Percentiles rank a stretch among this genome's conserved stretches.
Evolutionary conservation across 495 filamentous ascomycete genomes (phyloP).

Genomic region (Elaphomyces granulatus): DNA sequence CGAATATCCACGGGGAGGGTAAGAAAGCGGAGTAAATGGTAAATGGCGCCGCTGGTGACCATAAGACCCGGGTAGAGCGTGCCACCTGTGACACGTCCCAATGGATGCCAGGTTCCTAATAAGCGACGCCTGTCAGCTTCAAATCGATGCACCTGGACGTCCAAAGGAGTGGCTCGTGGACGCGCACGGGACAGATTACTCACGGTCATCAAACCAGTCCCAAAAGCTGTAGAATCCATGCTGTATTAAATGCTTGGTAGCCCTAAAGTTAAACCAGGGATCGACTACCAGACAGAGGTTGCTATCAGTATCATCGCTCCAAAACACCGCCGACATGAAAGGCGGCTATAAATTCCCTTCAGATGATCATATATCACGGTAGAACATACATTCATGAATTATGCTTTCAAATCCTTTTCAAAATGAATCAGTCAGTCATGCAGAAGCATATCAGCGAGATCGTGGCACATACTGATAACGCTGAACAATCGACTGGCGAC

Average conservation of each 20-base stretch:
- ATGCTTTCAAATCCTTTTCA: constrained; percentile 87
- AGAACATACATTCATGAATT: constrained; percentile 97
- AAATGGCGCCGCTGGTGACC: constrained; percentile 96
- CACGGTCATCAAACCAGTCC: constrained; percentile 99
- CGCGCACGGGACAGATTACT: too few species aligned
- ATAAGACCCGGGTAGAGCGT: constrained; percentile 97
- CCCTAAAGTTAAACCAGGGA: constrained; percentile 99
- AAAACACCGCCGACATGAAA: too few species aligned
- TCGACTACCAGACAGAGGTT: constrained; percentile 52
- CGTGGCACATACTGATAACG: constrained; percentile 68
- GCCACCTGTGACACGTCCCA: constrained; percentile 95
- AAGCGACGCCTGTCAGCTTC: constrained; percentile 3
- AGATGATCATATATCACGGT: too few species aligned
- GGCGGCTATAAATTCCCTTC: too few species aligned
- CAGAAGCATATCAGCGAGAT: constrained; percentile 1
- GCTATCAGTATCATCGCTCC: too few species aligned
- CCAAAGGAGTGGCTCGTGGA: neutral
- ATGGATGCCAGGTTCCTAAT: constrained; percentile 93
- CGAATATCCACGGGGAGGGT: constrained; percentile 95
- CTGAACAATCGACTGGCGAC: constrained; percentile 92
- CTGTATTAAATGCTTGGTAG: constrained; percentile 91
- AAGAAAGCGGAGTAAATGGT: constrained; percentile 82
- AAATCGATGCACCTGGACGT: too few species aligned
- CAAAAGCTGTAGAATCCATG: constrained; percentile 98
- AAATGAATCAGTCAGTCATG: constrained; percentile 17